phyloP scores from a whole-genome alignment of 306 rosid species.

The Spatholobus suberectus region DNA sequence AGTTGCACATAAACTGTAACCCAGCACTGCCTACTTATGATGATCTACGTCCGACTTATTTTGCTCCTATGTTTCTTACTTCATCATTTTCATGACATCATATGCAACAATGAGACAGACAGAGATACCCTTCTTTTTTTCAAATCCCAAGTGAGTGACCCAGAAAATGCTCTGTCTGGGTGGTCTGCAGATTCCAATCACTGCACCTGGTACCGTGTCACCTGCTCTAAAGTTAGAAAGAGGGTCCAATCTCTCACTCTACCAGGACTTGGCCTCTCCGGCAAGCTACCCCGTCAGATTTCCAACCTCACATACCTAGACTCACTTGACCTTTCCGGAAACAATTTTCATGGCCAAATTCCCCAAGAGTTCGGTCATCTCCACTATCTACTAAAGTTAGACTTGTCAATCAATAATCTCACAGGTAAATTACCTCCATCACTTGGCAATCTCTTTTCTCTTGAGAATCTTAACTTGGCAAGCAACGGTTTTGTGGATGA shows the following conservation, averaged over 20 bases:
- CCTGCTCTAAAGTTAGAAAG: slow-evolving; percentile 39
- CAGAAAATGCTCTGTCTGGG: slow-evolving; percentile 8
- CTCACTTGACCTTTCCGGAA: slow-evolving; percentile 42
- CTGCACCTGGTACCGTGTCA: slow-evolving; percentile 49
- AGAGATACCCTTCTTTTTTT: slow-evolving; percentile 42
- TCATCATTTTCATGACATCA: slow-evolving; percentile 15
- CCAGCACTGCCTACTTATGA: neutral
- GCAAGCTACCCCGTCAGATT: slow-evolving; percentile 35
- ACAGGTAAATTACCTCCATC: slow-evolving; percentile 49
- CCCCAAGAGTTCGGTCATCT: slow-evolving; percentile 39
- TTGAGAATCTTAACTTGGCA: slow-evolving; percentile 37
- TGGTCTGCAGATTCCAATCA: slow-evolving; percentile 40
- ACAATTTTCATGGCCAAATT: slow-evolving; percentile 44
- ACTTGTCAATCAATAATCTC: slow-evolving; percentile 47
- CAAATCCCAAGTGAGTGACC: slow-evolving; percentile 44
- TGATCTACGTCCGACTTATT: neutral
- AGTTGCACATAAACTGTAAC: neutral
- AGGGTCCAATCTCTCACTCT: slow-evolving; percentile 50
- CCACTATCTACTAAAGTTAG: slow-evolving; percentile 26
- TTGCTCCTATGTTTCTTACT: slow-evolving; percentile 27
- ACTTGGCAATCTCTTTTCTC: slow-evolving; percentile 44
- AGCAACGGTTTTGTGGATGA: slow-evolving; percentile 39
- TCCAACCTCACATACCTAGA: slow-evolving; percentile 44
- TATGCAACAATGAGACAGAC: slow-evolving; percentile 20
- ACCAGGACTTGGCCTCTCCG: slow-evolving; percentile 35